phyloP scores from a whole-genome alignment of 371 early-diverging fungal genomes.

The Massospora cicadina region DNA sequence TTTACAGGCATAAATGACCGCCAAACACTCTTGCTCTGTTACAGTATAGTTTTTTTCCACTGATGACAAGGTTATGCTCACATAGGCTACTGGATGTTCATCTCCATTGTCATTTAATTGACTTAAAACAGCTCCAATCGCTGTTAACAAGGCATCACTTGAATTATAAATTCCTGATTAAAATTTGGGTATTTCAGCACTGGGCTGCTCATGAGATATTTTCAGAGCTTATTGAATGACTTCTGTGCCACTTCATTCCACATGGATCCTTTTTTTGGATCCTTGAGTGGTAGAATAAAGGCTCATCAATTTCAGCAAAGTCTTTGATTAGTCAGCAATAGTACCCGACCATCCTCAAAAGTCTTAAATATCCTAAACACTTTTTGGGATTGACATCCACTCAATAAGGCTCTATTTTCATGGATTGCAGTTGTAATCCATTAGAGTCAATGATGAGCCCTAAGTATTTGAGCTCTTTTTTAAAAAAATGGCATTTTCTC shows the following conservation, averaged over 20 bases:
- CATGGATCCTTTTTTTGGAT: too few species aligned
- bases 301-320: too few species aligned
- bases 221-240: too few species aligned
- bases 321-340: slow-evolving; percentile 20
- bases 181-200: slow-evolving; percentile 17
- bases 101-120: slow-evolving; percentile 13
- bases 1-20: slow-evolving; percentile 13
- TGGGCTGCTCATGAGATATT: too few species aligned
- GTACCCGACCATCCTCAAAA: slow-evolving; percentile 20
- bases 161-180: slow-evolving; percentile 13
- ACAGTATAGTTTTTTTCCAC: slow-evolving; percentile 17
- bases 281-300: too few species aligned
- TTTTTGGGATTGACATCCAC: slow-evolving; percentile 13
- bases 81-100: slow-evolving; percentile 10
- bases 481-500: slow-evolving; percentile 2
- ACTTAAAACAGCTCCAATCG: slow-evolving; percentile 17
- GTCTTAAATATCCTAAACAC: slow-evolving; percentile 18
- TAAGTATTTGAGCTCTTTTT: neutral
- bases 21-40: slow-evolving; percentile 19
- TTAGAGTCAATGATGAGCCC: slow-evolving; percentile 5
- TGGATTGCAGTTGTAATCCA: slow-evolving; percentile 10
- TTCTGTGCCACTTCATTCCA: too few species aligned
- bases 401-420: slow-evolving; percentile 12
- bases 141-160: slow-evolving; percentile 19
- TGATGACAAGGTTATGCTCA: slow-evolving; percentile 10